Percentiles rank a stretch among this genome's conserved stretches.
These are phyloP conservation scores for Solanum sitiens DNA, from an alignment of 257 asterid genomes.

Conservation along the genomic window DNA sequence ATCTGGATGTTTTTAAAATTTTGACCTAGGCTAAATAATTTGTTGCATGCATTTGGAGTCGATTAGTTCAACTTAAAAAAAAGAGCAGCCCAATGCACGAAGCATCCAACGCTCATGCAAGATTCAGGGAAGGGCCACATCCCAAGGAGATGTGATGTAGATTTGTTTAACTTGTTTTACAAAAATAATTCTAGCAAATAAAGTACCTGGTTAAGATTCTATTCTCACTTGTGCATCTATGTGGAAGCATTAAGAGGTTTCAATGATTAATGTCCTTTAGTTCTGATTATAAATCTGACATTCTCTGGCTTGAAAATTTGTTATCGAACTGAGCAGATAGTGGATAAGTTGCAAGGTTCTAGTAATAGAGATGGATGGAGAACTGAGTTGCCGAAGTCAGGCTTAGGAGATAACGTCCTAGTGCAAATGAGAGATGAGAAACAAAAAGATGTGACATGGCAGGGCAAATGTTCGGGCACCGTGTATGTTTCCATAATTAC, in stretches of 20 bases:
- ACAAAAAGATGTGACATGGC: constrained; percentile 78
- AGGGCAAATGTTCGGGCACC: constrained; percentile 99
- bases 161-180: background rate
- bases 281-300: background rate
- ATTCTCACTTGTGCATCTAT: background rate
- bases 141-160: background rate
- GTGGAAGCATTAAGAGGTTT: background rate
- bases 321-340: constrained; percentile 45
- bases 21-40: background rate
- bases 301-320: background rate
- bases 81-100: background rate
- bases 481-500: constrained; percentile 53
- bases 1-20: background rate
- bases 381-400: constrained; percentile 61
- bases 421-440: constrained; percentile 68
- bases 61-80: background rate
- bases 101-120: background rate
- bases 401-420: constrained; percentile 68
- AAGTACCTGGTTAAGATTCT: background rate
- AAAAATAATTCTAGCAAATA: background rate
- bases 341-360: constrained; percentile 75
- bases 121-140: background rate
- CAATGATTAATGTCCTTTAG: background rate
- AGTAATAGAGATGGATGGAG: constrained; percentile 83
- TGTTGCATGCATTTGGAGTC: background rate